Conservation (phyloP, 2,329 filamentous ascomycete species). For the Fusarium setosum region DNA sequence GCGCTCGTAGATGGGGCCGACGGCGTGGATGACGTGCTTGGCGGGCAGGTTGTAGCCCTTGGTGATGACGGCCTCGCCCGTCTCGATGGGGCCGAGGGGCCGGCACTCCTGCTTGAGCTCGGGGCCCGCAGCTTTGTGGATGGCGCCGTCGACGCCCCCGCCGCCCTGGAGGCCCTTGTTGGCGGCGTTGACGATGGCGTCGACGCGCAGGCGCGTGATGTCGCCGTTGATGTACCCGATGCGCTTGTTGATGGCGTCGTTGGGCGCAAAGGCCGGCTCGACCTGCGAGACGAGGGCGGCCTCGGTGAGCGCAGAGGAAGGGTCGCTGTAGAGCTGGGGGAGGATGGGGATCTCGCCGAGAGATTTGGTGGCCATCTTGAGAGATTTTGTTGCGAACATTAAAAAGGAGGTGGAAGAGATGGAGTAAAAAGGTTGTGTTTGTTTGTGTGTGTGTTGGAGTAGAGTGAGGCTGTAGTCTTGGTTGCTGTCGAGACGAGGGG, state of each 20-base stretch:
- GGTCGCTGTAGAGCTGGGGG: constrained; percentile 68
- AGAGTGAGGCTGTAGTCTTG: no score
- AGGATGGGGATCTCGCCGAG: constrained; percentile 71
- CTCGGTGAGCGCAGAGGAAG: constrained; percentile 27
- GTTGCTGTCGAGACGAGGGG: background rate
- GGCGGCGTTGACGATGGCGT: constrained; percentile 93
- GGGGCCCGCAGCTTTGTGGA: constrained; percentile 84
- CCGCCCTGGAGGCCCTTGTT: constrained; percentile 84
- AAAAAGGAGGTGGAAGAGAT: background rate
- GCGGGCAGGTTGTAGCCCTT: constrained; percentile 80
- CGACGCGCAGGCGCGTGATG: constrained; percentile 82
- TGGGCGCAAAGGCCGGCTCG: constrained; percentile 40
- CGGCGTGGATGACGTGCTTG: constrained; percentile 86
- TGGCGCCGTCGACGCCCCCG: constrained; percentile 90
- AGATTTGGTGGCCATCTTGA: constrained; percentile 39
- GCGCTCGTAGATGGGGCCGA: constrained; percentile 80
- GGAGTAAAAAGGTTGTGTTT: background rate
- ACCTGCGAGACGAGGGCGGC: background rate
- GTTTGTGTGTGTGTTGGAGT: background rate
- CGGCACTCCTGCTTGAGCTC: constrained; percentile 76
- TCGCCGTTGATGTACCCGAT: constrained; percentile 79
- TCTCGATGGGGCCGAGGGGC: constrained; percentile 77
- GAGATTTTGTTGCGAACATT: constrained; percentile 45
- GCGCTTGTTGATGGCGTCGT: constrained; percentile 73
- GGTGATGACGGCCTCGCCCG: constrained; percentile 87